These are phyloP conservation scores for Fusarium brachygibbosum DNA, from an alignment of 2,329 filamentous ascomycete species.

Conservation along the genomic window DNA sequence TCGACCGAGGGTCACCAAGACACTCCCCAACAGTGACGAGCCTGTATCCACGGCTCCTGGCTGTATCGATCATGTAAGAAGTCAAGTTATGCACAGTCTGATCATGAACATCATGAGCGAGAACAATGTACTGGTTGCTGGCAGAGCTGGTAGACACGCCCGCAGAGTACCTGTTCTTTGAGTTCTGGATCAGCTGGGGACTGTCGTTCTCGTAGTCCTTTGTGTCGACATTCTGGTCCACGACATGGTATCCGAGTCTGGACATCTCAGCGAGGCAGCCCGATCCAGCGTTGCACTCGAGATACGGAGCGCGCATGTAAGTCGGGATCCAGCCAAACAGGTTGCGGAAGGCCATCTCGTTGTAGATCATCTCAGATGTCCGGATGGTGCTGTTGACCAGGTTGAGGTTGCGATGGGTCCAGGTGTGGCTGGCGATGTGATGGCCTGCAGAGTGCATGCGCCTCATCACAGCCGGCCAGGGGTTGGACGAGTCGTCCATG, in stretches of 20 bases:
- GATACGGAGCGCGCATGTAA: conserved; percentile 62
- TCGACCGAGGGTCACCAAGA: conserved; percentile 63
- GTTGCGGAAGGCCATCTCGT: conserved; percentile 61
- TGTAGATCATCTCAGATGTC: conserved; percentile 58
- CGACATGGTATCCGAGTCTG: conserved; percentile 66
- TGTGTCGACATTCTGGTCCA: conserved; percentile 71
- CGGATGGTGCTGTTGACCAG: conserved; percentile 52
- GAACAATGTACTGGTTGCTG: conserved; percentile 61
- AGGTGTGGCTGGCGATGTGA: conserved; percentile 63
- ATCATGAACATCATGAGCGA: conserved; percentile 66
- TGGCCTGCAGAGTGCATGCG: conserved; percentile 60
- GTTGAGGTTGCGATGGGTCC: conserved; percentile 61
- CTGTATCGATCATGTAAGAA: conserved; percentile 59
- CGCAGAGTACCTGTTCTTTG: conserved; percentile 56
- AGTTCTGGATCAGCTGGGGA: conserved; percentile 62
- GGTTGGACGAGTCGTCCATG: conserved; percentile 56
- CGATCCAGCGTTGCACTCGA: conserved; percentile 58
- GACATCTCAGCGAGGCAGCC: conserved; percentile 56
- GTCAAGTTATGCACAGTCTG: conserved; percentile 61
- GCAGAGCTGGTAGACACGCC: conserved; percentile 53
- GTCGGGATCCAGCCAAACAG: conserved; percentile 59
- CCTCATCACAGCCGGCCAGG: conserved; percentile 56
- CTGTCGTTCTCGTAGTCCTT: conserved; percentile 69
- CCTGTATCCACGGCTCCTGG: conserved; percentile 58
- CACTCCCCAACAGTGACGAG: conserved; percentile 71